A percentile compares a stretch with the other conserved stretches of the same genome.
Evolutionary conservation across 208 protist species (phyloP).

Genomic region (Crithidia mellificae): DNA sequence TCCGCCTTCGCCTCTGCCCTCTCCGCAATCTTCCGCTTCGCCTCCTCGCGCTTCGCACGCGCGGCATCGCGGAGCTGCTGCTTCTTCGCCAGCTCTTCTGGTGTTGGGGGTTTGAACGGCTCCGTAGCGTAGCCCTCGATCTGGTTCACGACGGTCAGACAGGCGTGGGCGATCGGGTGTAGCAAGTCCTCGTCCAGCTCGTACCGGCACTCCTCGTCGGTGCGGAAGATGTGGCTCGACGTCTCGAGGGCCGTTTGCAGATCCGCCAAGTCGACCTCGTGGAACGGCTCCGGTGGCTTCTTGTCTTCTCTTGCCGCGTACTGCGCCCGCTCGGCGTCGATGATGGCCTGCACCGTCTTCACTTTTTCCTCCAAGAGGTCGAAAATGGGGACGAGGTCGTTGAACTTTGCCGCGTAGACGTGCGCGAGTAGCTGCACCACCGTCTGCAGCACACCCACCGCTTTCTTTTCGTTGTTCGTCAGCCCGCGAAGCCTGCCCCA

Average conservation of each 20-base stretch:
- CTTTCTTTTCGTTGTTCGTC: slow-evolving; percentile 74
- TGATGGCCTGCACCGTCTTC: slow-evolving; percentile 47
- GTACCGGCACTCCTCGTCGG: slow-evolving; percentile 75
- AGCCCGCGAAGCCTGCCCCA: slow-evolving; percentile 62
- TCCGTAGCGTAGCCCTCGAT: slow-evolving; percentile 83
- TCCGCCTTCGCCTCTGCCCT: slow-evolving; percentile 54
- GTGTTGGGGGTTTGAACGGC: slow-evolving; percentile 53
- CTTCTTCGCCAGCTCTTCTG: slow-evolving; percentile 61
- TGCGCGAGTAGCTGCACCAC: slow-evolving; percentile 74
- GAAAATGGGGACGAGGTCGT: slow-evolving; percentile 77
- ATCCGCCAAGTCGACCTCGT: slow-evolving; percentile 51
- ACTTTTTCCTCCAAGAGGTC: slow-evolving; percentile 53
- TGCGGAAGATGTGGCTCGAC: slow-evolving; percentile 56
- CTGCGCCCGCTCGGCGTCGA: slow-evolving; percentile 54
- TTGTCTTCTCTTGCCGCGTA: slow-evolving; percentile 52
- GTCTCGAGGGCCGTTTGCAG: slow-evolving; percentile 40
- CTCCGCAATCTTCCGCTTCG: slow-evolving; percentile 43
- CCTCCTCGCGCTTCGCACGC: slow-evolving; percentile 71
- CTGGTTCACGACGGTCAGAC: slow-evolving; percentile 66
- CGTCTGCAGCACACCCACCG: slow-evolving; percentile 56
- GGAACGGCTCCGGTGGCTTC: slow-evolving; percentile 62
- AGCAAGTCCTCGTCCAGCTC: slow-evolving; percentile 88
- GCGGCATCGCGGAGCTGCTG: slow-evolving; percentile 49
- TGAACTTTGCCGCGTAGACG: slow-evolving; percentile 78
- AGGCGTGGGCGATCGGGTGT: slow-evolving; percentile 85